These are phyloP conservation scores for Dendrocalamus sinicus DNA, from an alignment of 176 grass and related monocot species.

Conservation along the genomic window DNA sequence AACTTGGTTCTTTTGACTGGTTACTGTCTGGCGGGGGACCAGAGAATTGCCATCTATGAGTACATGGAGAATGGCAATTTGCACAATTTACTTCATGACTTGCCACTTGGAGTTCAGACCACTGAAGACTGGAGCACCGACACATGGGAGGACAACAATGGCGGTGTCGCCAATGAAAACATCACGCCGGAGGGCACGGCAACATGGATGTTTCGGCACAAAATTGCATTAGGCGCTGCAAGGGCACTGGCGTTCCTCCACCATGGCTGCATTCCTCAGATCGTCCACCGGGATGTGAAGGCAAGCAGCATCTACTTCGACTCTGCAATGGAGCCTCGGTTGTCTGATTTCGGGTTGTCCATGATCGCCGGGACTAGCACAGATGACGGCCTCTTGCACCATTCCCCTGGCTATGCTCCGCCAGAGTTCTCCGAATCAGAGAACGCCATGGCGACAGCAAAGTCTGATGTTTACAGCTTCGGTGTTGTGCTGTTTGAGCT, in stretches of 20 bases:
- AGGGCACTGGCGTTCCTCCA: conserved; percentile 96
- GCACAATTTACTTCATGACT: conserved; percentile 88
- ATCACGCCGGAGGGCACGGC: conserved; percentile 75
- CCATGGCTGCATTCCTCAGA: conserved; percentile 90
- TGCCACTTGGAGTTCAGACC: conserved; percentile 81
- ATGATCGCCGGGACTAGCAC: conserved; percentile 54
- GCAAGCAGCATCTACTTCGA: conserved; percentile 94
- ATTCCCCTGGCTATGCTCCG: conserved; percentile 64
- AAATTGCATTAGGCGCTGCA: conserved; percentile 78
- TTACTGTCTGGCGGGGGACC: conserved; percentile 84
- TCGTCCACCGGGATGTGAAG: conserved; percentile 91
- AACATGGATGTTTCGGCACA: conserved; percentile 90
- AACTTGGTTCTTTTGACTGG: conserved; percentile 90
- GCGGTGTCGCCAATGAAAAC: conserved; percentile 45
- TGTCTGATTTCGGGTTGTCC: conserved; percentile 87
- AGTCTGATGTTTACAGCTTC: conserved; percentile 80
- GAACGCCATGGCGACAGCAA: conserved; percentile 62
- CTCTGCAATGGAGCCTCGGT: conserved; percentile 77
- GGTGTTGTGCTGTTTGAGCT: conserved; percentile 92
- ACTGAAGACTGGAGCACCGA: conserved; percentile 97
- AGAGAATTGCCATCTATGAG: conserved; percentile 93
- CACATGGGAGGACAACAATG: conserved; percentile 85
- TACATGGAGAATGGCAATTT: conserved; percentile 98
- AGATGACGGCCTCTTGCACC: conserved; percentile 45
- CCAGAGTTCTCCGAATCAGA: conserved; percentile 76